Base-by-base conservation (phyloP, 2,329 filamentous ascomycete species). In the Aspergillus hortae region DNA sequence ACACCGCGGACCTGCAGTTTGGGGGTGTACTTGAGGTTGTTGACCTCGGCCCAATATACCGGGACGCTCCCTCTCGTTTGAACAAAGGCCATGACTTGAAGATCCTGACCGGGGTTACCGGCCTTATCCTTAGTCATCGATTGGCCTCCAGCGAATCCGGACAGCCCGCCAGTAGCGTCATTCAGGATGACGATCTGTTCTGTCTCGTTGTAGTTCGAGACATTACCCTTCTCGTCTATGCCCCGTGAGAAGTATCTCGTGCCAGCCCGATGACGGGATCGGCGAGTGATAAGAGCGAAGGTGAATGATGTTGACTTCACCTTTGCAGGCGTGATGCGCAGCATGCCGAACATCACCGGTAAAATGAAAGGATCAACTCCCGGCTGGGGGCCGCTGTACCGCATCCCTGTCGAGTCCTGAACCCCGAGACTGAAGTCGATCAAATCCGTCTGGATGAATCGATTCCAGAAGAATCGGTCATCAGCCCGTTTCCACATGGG, bases 151-250 rank as follows among this genome's bases (percentile, higher is more conserved):
- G 87, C 87, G 70, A 89, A 96, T 6, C 91, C 92, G 38, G 89
- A 86, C 41, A 94, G 74, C 1, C 88, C 87, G 52, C 84, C 84
- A 3, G 80, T 80, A 44, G 82, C 80, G 71, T 97, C 94, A 64
- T 97, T 97, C 61, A 97, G 74, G 35, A 99, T 84, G 55, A 96
- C 80, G 32, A 94, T 80, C 69, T 99, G 94, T 69, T 99, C 94
- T 0, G 94, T 97, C 78, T 99, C 94, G 68, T 99, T 99, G 80
- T 92, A 99, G 71, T 99, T 99, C 59, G 94, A 90, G n/a, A 94
- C 94, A 69, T 97, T 85, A 21, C 94, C 94, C 56, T 94, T 80
- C 59, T 96, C 92, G 67, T 99, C 92, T 44, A 97, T 84, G 47
- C 94, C 94, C 58, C 94, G 86, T 2, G 94, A 95, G 69, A 99